phyloP scores from a whole-genome alignment of 495 filamentous ascomycete species.

The Xylaria sp. region DNA sequence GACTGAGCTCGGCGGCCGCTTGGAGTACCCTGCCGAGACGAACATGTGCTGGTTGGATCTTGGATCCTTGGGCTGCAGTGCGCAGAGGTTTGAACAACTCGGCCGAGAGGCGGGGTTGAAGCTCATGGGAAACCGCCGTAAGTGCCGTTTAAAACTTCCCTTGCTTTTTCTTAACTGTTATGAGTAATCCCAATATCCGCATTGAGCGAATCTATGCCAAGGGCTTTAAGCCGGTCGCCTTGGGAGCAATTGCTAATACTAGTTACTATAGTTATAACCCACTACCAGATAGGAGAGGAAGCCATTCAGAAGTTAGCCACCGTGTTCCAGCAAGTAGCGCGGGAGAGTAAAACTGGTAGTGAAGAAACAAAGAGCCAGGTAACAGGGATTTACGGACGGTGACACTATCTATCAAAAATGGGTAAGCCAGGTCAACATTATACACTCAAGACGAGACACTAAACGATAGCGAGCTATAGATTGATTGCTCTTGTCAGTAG shows the following conservation, averaged over 20 bases:
- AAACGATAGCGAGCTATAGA: not conserved
- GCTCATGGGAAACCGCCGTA: conserved; percentile 54
- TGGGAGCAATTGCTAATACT: not conserved
- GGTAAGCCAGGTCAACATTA: not conserved
- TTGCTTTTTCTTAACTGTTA: not conserved
- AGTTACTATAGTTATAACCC: conserved; percentile 55
- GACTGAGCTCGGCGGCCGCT: conserved; percentile 63
- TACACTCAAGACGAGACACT: not conserved
- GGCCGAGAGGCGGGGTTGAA: conserved; percentile 60
- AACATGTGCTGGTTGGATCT: conserved; percentile 93
- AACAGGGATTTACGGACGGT: conserved; percentile 20
- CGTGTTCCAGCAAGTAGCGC: conserved; percentile 52
- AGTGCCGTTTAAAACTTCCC: not conserved
- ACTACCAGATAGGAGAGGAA: conserved; percentile 67
- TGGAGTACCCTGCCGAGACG: conserved; percentile 69
- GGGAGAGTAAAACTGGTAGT: conserved; percentile 22
- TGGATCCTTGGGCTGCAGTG: conserved; percentile 50
- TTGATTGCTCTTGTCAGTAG: not conserved
- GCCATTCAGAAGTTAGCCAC: conserved; percentile 54
- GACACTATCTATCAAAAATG: not conserved
- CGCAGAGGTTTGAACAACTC: conserved; percentile 53
- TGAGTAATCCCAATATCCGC: too few relatives aligned
- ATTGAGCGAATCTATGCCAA: not conserved
- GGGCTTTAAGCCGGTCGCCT: not conserved
- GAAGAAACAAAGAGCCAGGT: not conserved